These are phyloP conservation scores for Cokeromyces recurvatus DNA, from an alignment of 371 early-diverging fungal genomes.

Conservation along the genomic window DNA sequence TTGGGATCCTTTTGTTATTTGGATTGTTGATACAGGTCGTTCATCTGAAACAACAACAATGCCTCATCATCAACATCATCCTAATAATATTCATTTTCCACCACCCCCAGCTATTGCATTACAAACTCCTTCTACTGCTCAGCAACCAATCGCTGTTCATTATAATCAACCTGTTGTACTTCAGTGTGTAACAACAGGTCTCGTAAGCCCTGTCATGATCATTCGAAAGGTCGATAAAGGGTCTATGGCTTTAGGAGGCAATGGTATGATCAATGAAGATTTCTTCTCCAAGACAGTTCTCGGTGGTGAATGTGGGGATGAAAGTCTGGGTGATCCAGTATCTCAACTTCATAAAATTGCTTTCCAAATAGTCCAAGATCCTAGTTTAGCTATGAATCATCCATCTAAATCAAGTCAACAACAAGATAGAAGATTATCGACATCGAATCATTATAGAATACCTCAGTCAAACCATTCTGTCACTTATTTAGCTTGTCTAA, in stretches of 20 bases:
- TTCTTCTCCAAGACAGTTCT: too few relatives aligned
- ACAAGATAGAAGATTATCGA: neutral
- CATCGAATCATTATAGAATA: neutral
- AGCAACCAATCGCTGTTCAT: slow-evolving; percentile 79
- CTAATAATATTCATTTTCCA: slow-evolving; percentile 47
- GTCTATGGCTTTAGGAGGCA: slow-evolving; percentile 71
- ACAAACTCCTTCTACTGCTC: slow-evolving; percentile 59
- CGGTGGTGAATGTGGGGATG: slow-evolving; percentile 49
- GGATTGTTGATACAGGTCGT: slow-evolving; percentile 70
- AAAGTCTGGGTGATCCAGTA: slow-evolving; percentile 61
- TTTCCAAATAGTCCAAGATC: slow-evolving; percentile 69
- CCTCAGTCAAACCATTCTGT: slow-evolving; percentile 44
- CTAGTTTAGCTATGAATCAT: slow-evolving; percentile 21
- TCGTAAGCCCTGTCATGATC: slow-evolving; percentile 80
- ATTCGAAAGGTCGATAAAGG: slow-evolving; percentile 82
- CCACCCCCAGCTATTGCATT: slow-evolving; percentile 69
- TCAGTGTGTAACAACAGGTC: slow-evolving; percentile 78
- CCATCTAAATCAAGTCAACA: slow-evolving; percentile 12
- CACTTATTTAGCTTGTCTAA: slow-evolving; percentile 67
- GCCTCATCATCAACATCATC: slow-evolving; percentile 24
- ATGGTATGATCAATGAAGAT: slow-evolving; percentile 35
- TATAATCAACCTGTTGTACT: slow-evolving; percentile 83
- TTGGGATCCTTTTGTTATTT: slow-evolving; percentile 89
- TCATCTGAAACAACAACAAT: slow-evolving; percentile 21
- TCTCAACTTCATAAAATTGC: slow-evolving; percentile 91